phyloP scores from a whole-genome alignment of 73 alveolate genomes.

The Paramecium tetraurelia region DNA sequence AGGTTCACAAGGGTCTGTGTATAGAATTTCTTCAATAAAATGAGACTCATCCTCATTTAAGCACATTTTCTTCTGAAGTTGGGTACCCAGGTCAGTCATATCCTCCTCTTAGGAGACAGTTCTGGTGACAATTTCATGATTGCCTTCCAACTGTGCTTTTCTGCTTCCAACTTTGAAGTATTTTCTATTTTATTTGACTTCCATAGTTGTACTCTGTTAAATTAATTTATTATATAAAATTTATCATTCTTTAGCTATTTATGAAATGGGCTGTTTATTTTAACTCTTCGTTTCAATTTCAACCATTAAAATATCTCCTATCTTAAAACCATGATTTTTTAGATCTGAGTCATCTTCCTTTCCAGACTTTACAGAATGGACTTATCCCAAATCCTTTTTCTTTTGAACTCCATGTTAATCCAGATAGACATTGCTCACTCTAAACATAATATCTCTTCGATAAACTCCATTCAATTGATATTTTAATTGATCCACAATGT shows the following conservation, averaged over 20 bases:
- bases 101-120: background rate
- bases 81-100: background rate
- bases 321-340: background rate
- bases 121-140: background rate
- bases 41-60: background rate
- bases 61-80: background rate
- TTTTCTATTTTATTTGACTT: background rate
- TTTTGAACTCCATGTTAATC: conserved; percentile 31
- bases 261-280: background rate
- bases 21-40: background rate
- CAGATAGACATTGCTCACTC: background rate
- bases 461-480: background rate
- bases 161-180: background rate
- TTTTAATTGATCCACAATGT: conserved; percentile 43
- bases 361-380: conserved; percentile 27
- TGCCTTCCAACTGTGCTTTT: background rate
- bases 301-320: conserved; percentile 16
- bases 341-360: background rate
- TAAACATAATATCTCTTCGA: conserved; percentile 10
- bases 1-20: background rate
- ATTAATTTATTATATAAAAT: background rate
- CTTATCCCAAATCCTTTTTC: conserved; percentile 10
- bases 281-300: background rate
- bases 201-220: background rate
- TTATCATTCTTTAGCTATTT: background rate